Percentiles rank a stretch among this genome's conserved stretches.
Evolutionary conservation across 73 alveolate genomes (phyloP).

Genomic region (Diophrys sp.): DNA sequence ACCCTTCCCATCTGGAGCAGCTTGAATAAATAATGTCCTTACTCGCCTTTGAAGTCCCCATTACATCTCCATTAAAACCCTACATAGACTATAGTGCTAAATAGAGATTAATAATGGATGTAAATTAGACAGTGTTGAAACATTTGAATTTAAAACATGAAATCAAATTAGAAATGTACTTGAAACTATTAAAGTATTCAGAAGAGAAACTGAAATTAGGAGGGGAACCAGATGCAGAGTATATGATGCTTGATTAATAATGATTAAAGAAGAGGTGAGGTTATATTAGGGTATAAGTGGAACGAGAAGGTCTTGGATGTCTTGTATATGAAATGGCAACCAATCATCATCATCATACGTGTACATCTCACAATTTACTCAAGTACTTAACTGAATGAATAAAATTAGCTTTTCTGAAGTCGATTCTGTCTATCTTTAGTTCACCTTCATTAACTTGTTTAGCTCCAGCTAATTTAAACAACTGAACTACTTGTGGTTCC

Average conservation of each 20-base stretch:
- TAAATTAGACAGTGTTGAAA: too few relatives aligned
- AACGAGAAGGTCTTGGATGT: too few relatives aligned
- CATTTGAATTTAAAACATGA: too few relatives aligned
- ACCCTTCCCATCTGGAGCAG: slow-evolving; percentile 47
- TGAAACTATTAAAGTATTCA: too few relatives aligned
- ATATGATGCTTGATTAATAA: too few relatives aligned
- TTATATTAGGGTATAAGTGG: too few relatives aligned
- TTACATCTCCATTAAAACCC: slow-evolving; percentile 53
- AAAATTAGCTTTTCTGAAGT: neutral
- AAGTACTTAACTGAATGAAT: neutral
- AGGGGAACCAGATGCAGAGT: too few relatives aligned
- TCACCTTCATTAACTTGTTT: neutral
- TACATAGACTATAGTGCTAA: slow-evolving; percentile 13
- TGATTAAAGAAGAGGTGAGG: too few relatives aligned
- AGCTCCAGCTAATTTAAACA: neutral
- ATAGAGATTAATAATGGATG: slow-evolving; percentile 23
- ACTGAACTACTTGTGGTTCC: neutral
- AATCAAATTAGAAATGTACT: too few relatives aligned
- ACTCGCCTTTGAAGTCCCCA: slow-evolving; percentile 65
- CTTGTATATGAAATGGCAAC: neutral
- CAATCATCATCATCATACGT: too few relatives aligned
- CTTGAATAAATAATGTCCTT: slow-evolving; percentile 75
- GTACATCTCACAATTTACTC: neutral
- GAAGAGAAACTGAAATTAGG: too few relatives aligned
- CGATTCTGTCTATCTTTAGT: neutral